phyloP scores from a whole-genome alignment of 305 asterid species.

The Fraxinus xanthoxyloides region DNA sequence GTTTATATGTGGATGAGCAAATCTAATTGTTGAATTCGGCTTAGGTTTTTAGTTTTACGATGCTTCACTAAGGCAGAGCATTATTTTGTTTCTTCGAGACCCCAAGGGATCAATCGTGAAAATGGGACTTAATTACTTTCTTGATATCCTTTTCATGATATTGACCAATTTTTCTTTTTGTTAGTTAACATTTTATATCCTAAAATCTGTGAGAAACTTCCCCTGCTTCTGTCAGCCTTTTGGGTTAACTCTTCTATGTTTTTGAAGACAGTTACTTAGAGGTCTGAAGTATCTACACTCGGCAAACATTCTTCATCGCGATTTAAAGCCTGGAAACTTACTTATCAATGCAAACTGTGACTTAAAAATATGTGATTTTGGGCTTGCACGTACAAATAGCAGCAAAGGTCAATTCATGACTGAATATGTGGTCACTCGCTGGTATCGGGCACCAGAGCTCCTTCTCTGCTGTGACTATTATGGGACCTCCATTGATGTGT shows the following conservation, averaged over 20 bases:
- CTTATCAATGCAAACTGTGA: slow-evolving; percentile 34
- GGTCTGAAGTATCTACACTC: slow-evolving; percentile 38
- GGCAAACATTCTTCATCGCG: slow-evolving; percentile 37
- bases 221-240: neutral
- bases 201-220: neutral
- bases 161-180: neutral
- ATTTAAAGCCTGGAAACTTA: slow-evolving; percentile 36
- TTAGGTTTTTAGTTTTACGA: neutral
- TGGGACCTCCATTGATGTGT: slow-evolving; percentile 35
- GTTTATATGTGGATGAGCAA: neutral
- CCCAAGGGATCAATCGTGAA: neutral
- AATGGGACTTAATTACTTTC: neutral
- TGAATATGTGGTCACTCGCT: slow-evolving; percentile 36
- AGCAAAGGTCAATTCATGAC: slow-evolving; percentile 37
- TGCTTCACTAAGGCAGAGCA: neutral
- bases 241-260: neutral
- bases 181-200: neutral
- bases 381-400: slow-evolving; percentile 37
- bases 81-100: neutral
- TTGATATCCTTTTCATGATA: neutral
- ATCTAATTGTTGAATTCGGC: neutral
- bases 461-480: slow-evolving; percentile 34
- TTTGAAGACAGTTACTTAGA: slow-evolving; percentile 30
- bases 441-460: slow-evolving; percentile 38
- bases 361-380: slow-evolving; percentile 35